Evolutionary conservation across 164 flowering plant genomes (phyloP).

Genomic region (Macadamia integrifolia): DNA sequence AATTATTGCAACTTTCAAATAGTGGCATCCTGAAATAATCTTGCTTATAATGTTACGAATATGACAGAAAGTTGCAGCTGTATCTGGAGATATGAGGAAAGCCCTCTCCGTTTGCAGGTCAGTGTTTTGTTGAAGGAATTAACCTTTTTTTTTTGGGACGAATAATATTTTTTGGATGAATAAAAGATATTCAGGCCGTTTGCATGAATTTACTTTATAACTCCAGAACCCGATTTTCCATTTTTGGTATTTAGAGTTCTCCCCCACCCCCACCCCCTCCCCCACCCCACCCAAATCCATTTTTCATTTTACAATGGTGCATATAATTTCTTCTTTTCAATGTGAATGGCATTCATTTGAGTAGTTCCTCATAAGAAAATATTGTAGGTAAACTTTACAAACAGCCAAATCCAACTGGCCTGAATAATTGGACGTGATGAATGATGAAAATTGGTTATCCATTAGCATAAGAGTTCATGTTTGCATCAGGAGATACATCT

Average conservation of each 20-base stretch:
- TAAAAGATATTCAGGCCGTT: too few relatives aligned
- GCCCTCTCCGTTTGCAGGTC: constrained; percentile 93
- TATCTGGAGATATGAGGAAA: constrained; percentile 96
- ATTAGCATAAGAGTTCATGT: background rate
- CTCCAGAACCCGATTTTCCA: too few relatives aligned
- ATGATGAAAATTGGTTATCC: background rate
- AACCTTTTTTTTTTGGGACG: too few relatives aligned
- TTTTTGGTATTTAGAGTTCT: too few relatives aligned
- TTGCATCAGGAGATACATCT: background rate
- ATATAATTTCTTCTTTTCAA: too few relatives aligned
- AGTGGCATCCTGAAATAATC: too few relatives aligned
- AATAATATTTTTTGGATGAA: too few relatives aligned
- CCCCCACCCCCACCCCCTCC: too few relatives aligned
- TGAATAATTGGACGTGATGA: background rate
- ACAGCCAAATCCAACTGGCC: background rate
- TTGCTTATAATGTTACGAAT: constrained; percentile 1
- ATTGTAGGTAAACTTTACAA: background rate
- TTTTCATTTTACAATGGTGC: too few relatives aligned
- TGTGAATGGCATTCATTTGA: too few relatives aligned
- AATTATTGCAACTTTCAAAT: too few relatives aligned
- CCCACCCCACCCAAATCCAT: too few relatives aligned
- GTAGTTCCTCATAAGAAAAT: background rate
- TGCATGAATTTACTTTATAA: background rate
- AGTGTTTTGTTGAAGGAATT: constrained; percentile 12
- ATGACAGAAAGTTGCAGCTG: constrained; percentile 89